Evolutionary conservation across 78 protist species (phyloP), one percentile per base, ranked within the genome.

Genomic region (Cavenderia fasciculata): DNA sequence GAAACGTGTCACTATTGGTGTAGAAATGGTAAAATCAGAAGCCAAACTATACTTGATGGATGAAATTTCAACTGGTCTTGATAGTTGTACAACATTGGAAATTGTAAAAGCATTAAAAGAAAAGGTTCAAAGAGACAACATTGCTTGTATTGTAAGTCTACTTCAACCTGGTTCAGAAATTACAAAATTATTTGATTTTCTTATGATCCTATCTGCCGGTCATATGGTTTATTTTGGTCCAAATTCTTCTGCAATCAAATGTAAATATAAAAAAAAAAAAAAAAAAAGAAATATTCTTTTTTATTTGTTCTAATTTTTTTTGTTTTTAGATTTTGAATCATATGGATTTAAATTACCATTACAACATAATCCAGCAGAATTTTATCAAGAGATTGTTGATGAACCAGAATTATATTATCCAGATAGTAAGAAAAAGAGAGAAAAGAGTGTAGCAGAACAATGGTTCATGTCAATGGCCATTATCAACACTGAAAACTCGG

Each of bases 11-110:
- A 68, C 87, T n/a, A 85, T 92, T 44, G 95, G 87, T 52, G 85
- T 89, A 33, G 85, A 74, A 41, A 34, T 89, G 65, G 94, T 89
- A 7, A 89, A 89, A 54, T 73, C 78, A 19, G 70, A 69, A 38
- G 36, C 87, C 1, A 43, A 61, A 27, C 44, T 92, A 19, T 44
- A 77, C 33, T 46, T 92, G 33, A 43, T 92, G 74, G 88, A 84
- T 66, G 90, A 91, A 56, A 92, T 92, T 46, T 73, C 95, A 11
- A 82, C 85, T 27, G 95, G 95, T 54, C 74, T 92, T 44, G 95
- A 92, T 57, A 59, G 77, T 7, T 43, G 86, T 29, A 74, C 66
- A 2, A 46, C 86, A 19, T 44, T 86, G 46, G 85, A 72, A 66
- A 40, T 79, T 49, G 52, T 79, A 51, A 49, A 62, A 41, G 19